Conservation (phyloP, 257 asterid species). For the Capsicum baccatum region DNA sequence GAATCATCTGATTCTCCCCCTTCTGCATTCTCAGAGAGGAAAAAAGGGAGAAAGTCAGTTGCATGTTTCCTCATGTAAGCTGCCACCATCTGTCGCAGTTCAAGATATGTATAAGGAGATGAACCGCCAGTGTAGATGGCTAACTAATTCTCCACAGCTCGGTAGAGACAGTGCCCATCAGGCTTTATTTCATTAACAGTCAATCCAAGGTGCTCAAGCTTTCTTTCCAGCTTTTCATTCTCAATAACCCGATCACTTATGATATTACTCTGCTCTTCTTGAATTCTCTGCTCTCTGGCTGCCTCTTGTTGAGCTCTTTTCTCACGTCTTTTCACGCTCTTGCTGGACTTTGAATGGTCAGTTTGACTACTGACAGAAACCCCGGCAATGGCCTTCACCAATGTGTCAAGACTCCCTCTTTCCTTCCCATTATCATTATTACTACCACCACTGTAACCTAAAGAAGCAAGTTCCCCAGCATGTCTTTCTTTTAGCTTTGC, state of each 20-base stretch:
- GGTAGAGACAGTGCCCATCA: conserved; percentile 94
- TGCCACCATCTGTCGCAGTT: conserved; percentile 86
- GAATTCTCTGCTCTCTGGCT: conserved; percentile 89
- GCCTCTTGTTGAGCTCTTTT: conserved; percentile 94
- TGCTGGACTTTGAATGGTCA: conserved; percentile 76
- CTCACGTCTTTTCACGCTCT: conserved; percentile 75
- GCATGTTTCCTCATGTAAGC: conserved; percentile 77
- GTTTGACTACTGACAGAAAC: conserved; percentile 60
- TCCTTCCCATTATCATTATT: conserved; percentile 54
- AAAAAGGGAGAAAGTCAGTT: conserved; percentile 77
- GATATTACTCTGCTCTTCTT: conserved; percentile 82
- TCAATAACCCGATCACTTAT: conserved; percentile 71
- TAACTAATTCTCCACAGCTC: conserved; percentile 93
- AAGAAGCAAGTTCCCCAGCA: conserved; percentile 69
- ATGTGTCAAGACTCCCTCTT: conserved; percentile 66
- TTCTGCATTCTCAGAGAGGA: conserved; percentile 61
- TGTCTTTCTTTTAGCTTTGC: conserved; percentile 73
- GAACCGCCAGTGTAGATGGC: conserved; percentile 61
- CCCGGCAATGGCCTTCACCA: conserved; percentile 92
- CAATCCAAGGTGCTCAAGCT: conserved; percentile 83
- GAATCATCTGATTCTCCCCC: conserved; percentile 61
- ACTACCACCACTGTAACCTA: conserved; percentile 57
- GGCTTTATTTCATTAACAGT: conserved; percentile 83
- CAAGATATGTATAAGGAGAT: conserved; percentile 69
- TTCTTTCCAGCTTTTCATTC: conserved; percentile 62